Evolutionary conservation across 768 basidiomycete genomes (phyloP), one percentile per base, ranked within the genome.

Genomic region (Leucocoprinus sp.): DNA sequence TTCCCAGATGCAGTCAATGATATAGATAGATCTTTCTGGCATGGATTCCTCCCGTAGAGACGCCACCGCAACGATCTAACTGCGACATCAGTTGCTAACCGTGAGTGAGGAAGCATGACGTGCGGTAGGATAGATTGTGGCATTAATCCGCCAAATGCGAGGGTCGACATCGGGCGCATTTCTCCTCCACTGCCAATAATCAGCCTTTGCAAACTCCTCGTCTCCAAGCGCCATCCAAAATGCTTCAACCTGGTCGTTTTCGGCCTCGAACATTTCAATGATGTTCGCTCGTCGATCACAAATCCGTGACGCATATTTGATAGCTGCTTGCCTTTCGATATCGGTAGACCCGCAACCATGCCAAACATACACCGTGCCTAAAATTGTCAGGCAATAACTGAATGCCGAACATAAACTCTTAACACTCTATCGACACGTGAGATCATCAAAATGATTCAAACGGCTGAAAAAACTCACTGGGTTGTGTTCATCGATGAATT

Each of bases 151-250:
- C 83, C 84, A 90, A 15, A 82, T 63, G 18, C 68, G 67, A 29
- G 84, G 76, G 37, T 74, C 70, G 5, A 60, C 54, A 5, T 58
- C 56, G 33, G 57, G 44, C n/a, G 65, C 60, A 14, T 54, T 58
- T 19, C 61, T 61, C 54, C 82, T 73, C 84, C 86, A 92, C 56
- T 60, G 74, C 89, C 89, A 92, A 59, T 90, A 83, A 52, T 90
- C 78, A 1, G 89, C 89, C 34, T 74, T 79, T 2, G 86, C 86
- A 57, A 80, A 89, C 1, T 74, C 73, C 2, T 78, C 71, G 18
- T 85, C 76, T n/a, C 88, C 88, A 2, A 91, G 68, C 28, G 85
- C 74, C 77, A 86, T 80, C 84, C 89, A 89, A 57, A 92, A 89
- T 75, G 89, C 79, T 49, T 88, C 84, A 43, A 88, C 82, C 18